These are phyloP conservation scores for Penicillium angulare DNA, from an alignment of 495 filamentous ascomycete genomes.

Conservation along the genomic window DNA sequence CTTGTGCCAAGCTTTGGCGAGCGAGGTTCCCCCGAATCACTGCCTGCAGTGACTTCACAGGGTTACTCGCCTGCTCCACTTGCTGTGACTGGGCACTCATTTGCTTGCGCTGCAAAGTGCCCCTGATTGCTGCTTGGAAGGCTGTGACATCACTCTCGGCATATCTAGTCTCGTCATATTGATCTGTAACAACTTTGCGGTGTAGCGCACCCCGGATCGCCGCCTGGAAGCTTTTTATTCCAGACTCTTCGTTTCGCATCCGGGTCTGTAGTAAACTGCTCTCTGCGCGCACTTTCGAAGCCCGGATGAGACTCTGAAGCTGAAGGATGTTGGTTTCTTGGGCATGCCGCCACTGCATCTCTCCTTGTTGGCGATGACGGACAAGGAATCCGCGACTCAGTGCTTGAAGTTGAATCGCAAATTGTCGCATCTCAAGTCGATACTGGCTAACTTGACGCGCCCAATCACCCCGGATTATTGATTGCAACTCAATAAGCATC, in stretches of 20 bases:
- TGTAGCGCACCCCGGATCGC: constrained; percentile 59
- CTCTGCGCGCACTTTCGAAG: constrained; percentile 67
- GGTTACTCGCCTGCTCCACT: constrained; percentile 24
- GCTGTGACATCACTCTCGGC: constrained; percentile 49
- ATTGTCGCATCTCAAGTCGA: constrained; percentile 72
- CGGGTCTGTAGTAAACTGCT: constrained; percentile 61
- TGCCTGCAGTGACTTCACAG: constrained; percentile 40
- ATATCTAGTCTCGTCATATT: constrained; percentile 46
- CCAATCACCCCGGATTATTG: constrained; percentile 77
- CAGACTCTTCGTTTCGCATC: constrained; percentile 56
- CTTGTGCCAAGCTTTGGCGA: constrained; percentile 38
- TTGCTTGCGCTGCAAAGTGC: constrained; percentile 45
- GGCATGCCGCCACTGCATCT: constrained; percentile 66
- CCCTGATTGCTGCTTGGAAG: constrained; percentile 72
- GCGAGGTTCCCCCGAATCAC: constrained; percentile 52
- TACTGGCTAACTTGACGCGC: constrained; percentile 75
- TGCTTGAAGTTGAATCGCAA: constrained; percentile 76
- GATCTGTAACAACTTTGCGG: constrained; percentile 44
- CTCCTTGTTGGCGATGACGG: constrained; percentile 58
- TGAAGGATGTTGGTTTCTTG: constrained; percentile 69
- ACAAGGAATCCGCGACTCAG: constrained; percentile 75
- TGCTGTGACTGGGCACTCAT: constrained; percentile 53
- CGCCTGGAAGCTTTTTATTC: constrained; percentile 59
- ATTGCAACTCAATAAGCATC: constrained; percentile 75
- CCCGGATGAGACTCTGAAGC: constrained; percentile 84